Evolutionary conservation across 2,329 filamentous ascomycete genomes (phyloP), one percentile per base, ranked within the genome.

Genomic region (Epichloe coenophiala): DNA sequence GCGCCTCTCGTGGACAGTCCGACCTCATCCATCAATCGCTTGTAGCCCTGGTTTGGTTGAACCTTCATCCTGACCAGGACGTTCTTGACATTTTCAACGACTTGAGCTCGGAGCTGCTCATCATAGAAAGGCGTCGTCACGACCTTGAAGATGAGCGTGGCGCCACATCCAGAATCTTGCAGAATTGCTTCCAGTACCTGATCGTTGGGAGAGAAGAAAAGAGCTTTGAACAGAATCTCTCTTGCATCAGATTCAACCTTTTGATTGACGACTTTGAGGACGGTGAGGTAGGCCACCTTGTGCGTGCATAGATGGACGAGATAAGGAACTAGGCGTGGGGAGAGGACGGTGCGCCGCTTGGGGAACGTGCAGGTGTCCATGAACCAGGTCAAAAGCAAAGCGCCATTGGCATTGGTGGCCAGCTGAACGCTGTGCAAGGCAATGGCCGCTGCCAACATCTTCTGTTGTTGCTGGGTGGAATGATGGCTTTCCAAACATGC

Each of bases 251-350:
- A 77, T 69, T 98, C 93, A 37, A 90, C 87, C 63, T 95, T 89
- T 68, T 98, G 93, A 65, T 98, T 98, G 68, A 98, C 95, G 47
- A 97, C 89, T 72, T 98, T 98, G 52, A 98, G 75, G 1, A 98
- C 91, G 0, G 93, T 98, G 54, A 97, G 75, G 63, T 97, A 97
- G 0, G 93, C 93, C 51, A 98, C 91, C 74, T 97, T 97, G 75
- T 98, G 93, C 0, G 93, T 97, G 75, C 93, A 97, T 6, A 98
- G 77, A 63, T 96, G 88, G 23, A 96, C 89, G 35, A 98, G 75
- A 63, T 95, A 89, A 40, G 93, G 90, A 15, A 96, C 88, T 23
- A 98, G 80, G 58, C 90, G 83, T 19, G 93, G 93, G 43, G 93
- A 90, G 50, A 98, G 76, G 27, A 97, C 90, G 23, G 88, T 94